Evolutionary conservation across 345 rosid genomes (phyloP).

Genomic region (Gossypium stocksii): DNA sequence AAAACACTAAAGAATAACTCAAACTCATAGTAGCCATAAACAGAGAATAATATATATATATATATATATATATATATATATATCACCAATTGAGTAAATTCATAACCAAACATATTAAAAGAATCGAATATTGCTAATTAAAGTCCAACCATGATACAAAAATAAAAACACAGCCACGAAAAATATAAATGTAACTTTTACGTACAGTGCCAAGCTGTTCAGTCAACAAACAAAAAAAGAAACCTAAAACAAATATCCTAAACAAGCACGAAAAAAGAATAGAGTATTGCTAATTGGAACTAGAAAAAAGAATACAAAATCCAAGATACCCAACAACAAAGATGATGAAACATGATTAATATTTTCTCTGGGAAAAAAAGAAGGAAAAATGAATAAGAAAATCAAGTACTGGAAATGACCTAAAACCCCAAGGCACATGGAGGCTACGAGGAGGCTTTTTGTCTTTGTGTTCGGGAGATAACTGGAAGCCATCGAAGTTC

Average conservation of each 20-base stretch:
- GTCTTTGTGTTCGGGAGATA: slow-evolving; percentile 48
- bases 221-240: neutral
- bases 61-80: neutral
- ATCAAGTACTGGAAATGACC: slow-evolving; percentile 31
- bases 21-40: neutral
- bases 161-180: neutral
- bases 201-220: no score
- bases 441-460: slow-evolving; percentile 48
- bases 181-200: no score
- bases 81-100: neutral
- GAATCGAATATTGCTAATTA: neutral
- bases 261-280: neutral
- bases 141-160: neutral
- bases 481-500: slow-evolving; percentile 74
- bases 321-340: neutral
- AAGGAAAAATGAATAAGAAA: neutral
- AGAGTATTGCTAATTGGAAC: neutral
- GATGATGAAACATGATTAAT: neutral
- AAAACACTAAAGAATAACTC: neutral
- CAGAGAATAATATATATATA: neutral
- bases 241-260: neutral
- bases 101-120: neutral
- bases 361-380: no score
- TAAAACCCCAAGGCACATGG: slow-evolving; percentile 76
- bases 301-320: neutral